phyloP scores from a whole-genome alignment of 1,284 basidiomycete genomes.

The Trametes hirsuta region DNA sequence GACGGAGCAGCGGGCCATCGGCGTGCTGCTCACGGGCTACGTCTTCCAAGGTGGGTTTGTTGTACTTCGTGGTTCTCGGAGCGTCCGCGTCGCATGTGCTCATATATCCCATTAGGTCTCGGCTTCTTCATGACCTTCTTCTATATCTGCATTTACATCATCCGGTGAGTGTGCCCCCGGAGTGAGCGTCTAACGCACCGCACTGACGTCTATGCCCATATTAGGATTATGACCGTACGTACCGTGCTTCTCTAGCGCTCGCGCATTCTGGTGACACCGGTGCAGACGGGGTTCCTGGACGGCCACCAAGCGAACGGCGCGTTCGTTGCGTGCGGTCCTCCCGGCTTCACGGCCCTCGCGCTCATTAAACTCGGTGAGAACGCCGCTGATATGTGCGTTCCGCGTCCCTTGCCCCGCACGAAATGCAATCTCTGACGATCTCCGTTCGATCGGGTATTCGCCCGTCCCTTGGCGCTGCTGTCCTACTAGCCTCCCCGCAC shows the following conservation, averaged over 20 bases:
- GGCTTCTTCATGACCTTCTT: slow-evolving; percentile 57
- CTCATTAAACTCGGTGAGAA: slow-evolving; percentile 48
- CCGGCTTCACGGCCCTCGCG: slow-evolving; percentile 52
- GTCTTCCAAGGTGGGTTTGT: slow-evolving; percentile 48
- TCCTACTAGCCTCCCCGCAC: slow-evolving; percentile 38
- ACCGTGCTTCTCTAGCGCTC: slow-evolving; percentile 1
- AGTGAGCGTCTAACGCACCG: neutral
- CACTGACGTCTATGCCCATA: slow-evolving; percentile 12
- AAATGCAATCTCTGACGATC: slow-evolving; percentile 6
- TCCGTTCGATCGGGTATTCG: slow-evolving; percentile 10
- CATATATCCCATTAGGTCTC: slow-evolving; percentile 34
- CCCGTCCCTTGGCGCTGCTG: neutral
- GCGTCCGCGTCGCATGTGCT: slow-evolving; percentile 7
- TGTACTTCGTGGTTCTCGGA: slow-evolving; percentile 12
- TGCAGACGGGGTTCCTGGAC: slow-evolving; percentile 51
- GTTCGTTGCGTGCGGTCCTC: slow-evolving; percentile 51
- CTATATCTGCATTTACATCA: slow-evolving; percentile 54
- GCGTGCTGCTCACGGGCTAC: slow-evolving; percentile 48
- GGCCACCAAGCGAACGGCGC: slow-evolving; percentile 55
- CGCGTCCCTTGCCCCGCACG: neutral
- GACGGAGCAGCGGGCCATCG: slow-evolving; percentile 41
- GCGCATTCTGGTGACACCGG: neutral
- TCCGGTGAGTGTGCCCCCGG: slow-evolving; percentile 38
- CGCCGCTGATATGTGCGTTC: slow-evolving; percentile 43
- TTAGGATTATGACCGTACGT: slow-evolving; percentile 48